Percentiles rank a stretch among this genome's conserved stretches.
Evolutionary conservation across 164 flowering plant species (phyloP).

Genomic region (grape (Vitis vinifera)): DNA sequence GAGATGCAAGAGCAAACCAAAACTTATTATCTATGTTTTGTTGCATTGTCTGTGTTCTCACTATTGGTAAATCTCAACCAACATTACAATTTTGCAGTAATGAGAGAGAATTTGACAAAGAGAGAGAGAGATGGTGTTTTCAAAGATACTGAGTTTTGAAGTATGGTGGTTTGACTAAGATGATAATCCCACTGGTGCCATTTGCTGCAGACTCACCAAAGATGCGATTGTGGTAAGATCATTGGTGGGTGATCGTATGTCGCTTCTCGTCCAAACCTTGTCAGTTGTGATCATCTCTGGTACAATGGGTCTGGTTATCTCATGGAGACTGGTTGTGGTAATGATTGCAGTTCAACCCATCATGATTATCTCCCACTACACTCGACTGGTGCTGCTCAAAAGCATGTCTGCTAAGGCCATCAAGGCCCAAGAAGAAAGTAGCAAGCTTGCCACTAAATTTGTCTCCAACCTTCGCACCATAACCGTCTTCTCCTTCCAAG

Average conservation of each 20-base stretch:
- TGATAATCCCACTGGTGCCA: conserved; percentile 73
- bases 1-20: conserved; percentile 54
- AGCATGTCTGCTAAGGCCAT: too few relatives aligned
- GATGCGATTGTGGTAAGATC: conserved; percentile 86
- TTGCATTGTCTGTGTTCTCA: conserved; percentile 51
- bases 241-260: conserved; percentile 70
- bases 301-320: conserved; percentile 28
- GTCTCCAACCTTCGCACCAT: too few relatives aligned
- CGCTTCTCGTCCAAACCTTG: conserved; percentile 64
- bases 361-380: conserved; percentile 59
- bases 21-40: conserved; percentile 46
- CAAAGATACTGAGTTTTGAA: conserved; percentile 83
- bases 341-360: conserved; percentile 87
- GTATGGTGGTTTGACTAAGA: conserved; percentile 90
- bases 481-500: too few relatives aligned
- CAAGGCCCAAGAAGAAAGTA: too few relatives aligned
- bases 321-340: conserved; percentile 75
- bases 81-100: conserved; percentile 76
- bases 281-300: conserved; percentile 61
- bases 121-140: conserved; percentile 78
- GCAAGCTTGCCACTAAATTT: too few relatives aligned
- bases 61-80: conserved; percentile 51
- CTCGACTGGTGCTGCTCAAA: conserved; percentile 27
- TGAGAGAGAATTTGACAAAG: conserved; percentile 84
- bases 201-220: conserved; percentile 79